Evolutionary conservation across 2,329 filamentous ascomycete genomes (phyloP).

Genomic region (Leptographium galeiforme): DNA sequence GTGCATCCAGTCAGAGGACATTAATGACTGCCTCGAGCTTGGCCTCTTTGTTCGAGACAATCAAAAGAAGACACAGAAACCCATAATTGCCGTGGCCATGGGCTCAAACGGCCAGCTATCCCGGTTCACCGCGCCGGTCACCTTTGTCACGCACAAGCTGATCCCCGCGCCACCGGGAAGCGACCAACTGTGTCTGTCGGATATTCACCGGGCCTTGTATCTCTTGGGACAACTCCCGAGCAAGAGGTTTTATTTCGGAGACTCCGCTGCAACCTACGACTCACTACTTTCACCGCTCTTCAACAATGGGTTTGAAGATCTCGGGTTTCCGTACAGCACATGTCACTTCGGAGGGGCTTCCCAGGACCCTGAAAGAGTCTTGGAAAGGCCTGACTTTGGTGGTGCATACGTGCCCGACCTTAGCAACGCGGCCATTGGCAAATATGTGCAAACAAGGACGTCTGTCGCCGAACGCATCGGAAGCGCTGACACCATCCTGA

Average conservation of each 20-base stretch:
- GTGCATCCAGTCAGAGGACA: background rate
- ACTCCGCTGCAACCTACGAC: background rate
- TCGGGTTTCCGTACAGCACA: background rate
- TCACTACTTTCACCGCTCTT: background rate
- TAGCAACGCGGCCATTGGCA: background rate
- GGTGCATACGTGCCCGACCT: background rate
- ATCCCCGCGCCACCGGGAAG: background rate
- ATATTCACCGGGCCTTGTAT: background rate
- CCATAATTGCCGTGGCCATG: constrained; percentile 1
- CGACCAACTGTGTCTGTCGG: background rate
- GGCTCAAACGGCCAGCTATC: background rate
- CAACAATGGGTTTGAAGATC: background rate
- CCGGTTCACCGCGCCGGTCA: background rate
- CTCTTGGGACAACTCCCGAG: background rate
- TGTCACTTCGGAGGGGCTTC: background rate
- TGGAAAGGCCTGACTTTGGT: background rate
- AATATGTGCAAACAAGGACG: background rate
- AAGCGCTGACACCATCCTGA: background rate
- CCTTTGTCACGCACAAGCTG: background rate
- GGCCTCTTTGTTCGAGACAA: constrained; percentile 1
- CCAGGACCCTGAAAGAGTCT: background rate
- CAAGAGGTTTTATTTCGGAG: background rate
- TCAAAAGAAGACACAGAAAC: background rate
- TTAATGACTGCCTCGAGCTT: background rate
- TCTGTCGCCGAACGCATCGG: background rate